Evolutionary conservation across 106 monocot genomes (phyloP), one percentile per base, ranked within the genome.

Genomic region (Narthecium ossifragum): DNA sequence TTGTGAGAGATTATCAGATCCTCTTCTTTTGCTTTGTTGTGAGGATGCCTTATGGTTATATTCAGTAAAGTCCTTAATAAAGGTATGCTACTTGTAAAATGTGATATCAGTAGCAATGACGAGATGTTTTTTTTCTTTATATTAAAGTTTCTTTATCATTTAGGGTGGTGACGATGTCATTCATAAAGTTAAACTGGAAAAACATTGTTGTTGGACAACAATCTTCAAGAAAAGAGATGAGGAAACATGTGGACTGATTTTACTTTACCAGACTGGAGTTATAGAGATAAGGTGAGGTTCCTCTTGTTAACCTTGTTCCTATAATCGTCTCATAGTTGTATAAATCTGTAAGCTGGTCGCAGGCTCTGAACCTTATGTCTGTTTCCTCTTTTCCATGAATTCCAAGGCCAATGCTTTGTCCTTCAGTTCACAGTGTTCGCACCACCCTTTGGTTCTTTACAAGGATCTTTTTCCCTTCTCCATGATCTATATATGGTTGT

Each of bases 251-350:
- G 78, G 68, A 36, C 34, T 96, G 45, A 53, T 90, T 71, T 81
- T 96, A 73, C 78, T 90, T 59, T 96, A 90, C 71, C 60, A 87
- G 61, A 84, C 84, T 10, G 96, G 96, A 62, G 64, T 28, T 51
- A 49, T 96, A 46, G 90, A 96, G 61, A 78, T 96, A 67, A 80
- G 96, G 96, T 96, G 66, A 45, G 43, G 15, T 34, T 6, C 29
- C 27, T 49, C 23, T 34, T 68, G 10, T 45, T 47, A 15, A 23
- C 46, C 8, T 51, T n/a, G n/a, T n/a, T n/a, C n/a, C n/a, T n/a
- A n/a, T n/a, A n/a, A n/a, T n/a, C n/a, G n/a, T n/a, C n/a, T n/a
- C n/a, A n/a, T n/a, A n/a, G n/a, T n/a, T n/a, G n/a, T n/a, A n/a
- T n/a, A n/a, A n/a, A n/a, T n/a, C n/a, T n/a, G n/a, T n/a, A n/a